Conservation (phyloP, 108 stramenopile species). For the Mediolabrus comicus region DNA sequence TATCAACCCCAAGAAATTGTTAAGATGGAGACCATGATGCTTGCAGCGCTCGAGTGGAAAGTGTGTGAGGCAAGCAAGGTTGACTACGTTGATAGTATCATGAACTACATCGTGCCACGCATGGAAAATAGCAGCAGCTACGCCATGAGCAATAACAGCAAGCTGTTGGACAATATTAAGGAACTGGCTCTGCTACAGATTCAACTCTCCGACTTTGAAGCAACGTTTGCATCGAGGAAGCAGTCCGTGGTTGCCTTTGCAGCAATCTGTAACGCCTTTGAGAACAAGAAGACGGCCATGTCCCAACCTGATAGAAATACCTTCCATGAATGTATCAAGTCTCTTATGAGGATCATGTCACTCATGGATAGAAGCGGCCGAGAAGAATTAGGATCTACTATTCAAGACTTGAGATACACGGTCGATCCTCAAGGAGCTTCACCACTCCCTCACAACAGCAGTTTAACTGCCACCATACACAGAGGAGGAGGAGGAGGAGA, state of each 20-base stretch:
- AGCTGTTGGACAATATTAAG: conserved; percentile 1
- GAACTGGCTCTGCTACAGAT: conserved; percentile 36
- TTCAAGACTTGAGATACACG: conserved; percentile 5
- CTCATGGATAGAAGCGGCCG: background rate
- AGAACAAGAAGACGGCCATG: conserved; percentile 23
- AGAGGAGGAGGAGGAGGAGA: background rate
- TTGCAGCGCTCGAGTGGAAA: conserved; percentile 36
- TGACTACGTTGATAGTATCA: conserved; percentile 31
- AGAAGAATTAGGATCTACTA: conserved; percentile 12
- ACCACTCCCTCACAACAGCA: background rate
- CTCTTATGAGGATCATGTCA: conserved; percentile 6
- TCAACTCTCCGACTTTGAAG: conserved; percentile 42
- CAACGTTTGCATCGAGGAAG: conserved; percentile 7
- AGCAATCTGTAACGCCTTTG: conserved; percentile 37
- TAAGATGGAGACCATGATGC: conserved; percentile 30
- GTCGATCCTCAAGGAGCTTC: conserved; percentile 11
- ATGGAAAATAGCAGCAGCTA: background rate
- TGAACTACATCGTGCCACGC: conserved; percentile 18
- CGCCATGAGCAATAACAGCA: background rate
- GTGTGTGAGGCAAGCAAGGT: conserved; percentile 26
- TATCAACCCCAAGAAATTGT: conserved; percentile 31
- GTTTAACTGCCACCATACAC: background rate
- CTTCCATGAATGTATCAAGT: conserved; percentile 1
- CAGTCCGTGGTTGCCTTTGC: conserved; percentile 43
- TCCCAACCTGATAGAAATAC: background rate